These are phyloP conservation scores for Plasmodium knowlesi DNA, from an alignment of 169 alveolate genomes.

Conservation along the genomic window DNA sequence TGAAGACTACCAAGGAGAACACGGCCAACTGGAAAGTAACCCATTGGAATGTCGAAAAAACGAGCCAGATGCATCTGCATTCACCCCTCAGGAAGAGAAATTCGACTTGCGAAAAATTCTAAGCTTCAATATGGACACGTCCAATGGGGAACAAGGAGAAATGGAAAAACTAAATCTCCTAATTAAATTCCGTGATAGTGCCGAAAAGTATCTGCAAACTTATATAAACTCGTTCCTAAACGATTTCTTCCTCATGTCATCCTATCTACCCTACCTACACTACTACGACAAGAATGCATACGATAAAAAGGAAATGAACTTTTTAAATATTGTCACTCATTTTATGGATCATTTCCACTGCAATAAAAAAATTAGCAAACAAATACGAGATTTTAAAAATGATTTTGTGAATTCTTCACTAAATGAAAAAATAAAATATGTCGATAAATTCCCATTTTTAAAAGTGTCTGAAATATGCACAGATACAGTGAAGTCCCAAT, in stretches of 20 bases:
- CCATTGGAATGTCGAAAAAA: not conserved
- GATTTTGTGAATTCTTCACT: slow-evolving; percentile 8
- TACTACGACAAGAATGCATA: slow-evolving; percentile 34
- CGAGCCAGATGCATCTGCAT: not conserved
- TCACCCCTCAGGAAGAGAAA: not conserved
- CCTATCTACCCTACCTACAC: slow-evolving; percentile 48
- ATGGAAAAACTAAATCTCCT: slow-evolving; percentile 13
- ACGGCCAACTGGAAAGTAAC: not conserved
- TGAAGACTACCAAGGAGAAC: not conserved
- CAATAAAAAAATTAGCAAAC: slow-evolving; percentile 20
- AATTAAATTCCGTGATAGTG: slow-evolving; percentile 4
- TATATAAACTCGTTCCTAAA: slow-evolving; percentile 39
- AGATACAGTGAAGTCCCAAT: slow-evolving; percentile 8
- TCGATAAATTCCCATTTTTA: slow-evolving; percentile 29
- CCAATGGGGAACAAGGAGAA: not conserved
- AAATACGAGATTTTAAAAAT: slow-evolving; percentile 15
- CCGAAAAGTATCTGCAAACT: slow-evolving; percentile 32
- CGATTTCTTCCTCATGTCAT: slow-evolving; percentile 8
- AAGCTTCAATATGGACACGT: not conserved
- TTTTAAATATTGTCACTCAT: slow-evolving; percentile 19
- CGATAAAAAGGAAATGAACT: slow-evolving; percentile 18
- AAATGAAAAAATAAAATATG: slow-evolving; percentile 41
- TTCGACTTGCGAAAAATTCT: not conserved
- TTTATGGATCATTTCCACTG: slow-evolving; percentile 2
- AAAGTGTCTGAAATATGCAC: slow-evolving; percentile 22